Base-by-base conservation (phyloP, 768 basidiomycete species). In the Mycena albidolilacea region DNA sequence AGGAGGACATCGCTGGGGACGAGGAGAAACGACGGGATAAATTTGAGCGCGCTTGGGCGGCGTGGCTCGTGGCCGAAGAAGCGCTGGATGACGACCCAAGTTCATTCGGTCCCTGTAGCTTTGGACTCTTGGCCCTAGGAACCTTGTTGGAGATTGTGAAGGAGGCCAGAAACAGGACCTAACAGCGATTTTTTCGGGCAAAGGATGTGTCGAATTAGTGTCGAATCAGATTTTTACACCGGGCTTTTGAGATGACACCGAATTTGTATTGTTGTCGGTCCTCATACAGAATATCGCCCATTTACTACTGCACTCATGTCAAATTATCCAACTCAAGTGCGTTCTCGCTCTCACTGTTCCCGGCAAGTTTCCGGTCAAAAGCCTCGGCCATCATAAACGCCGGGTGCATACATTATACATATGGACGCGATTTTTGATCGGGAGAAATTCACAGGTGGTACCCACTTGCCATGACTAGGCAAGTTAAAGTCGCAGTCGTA, bases 401-500 rank as follows among this genome's bases (percentile, higher is more conserved):
- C 61, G 23, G 61, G 7, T 7, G 41, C 9, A 7, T 7, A 23
- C 21, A 21, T 23, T 54, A 23, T 30, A 30, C 30, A 30, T 30
- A 30, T 30, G 30, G 30, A 1, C 30, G 30, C 30, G 30, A 30
- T 1, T 30, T 30, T 43, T 30, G 55, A 58, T 35, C 19, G n/a
- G n/a, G n/a, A n/a, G 11, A 60, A 60, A 21, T n/a, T n/a, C 37
- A 61, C 59, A 43, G 14, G 30, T n/a, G 14, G 30, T n/a, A 11
- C 7, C 11, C 35, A 30, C 30, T 35, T 15, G 3, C 30, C 38
- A 71, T 71, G 70, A 43, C 72, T 38, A 55, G 63, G 69, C 84
- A 78, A 44, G 86, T 91, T 64, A 90, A 90, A 72, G 90, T 95
- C 39, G 93, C 93, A 2, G 86, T 95, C 41, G 79, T 94, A 14